A percentile compares a stretch with the other conserved stretches of the same genome.
These are phyloP conservation scores for Penicillium sp. DNA, from an alignment of 2,329 filamentous ascomycete species.

Conservation along the genomic window DNA sequence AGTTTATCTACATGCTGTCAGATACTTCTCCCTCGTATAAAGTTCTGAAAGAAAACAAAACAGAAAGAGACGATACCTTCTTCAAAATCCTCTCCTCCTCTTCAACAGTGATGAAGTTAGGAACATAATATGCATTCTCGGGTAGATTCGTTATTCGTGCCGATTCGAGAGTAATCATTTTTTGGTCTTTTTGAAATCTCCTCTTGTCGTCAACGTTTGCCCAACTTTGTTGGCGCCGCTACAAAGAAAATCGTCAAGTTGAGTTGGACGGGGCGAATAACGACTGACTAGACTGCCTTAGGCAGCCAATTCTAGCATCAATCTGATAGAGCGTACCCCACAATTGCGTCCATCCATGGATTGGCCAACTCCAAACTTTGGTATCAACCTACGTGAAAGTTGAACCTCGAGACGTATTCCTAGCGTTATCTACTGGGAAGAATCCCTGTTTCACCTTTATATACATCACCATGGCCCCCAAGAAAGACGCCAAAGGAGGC, in stretches of 20 bases:
- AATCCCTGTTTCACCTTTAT: neutral
- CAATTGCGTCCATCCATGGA: too few relatives aligned
- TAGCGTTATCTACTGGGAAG: neutral
- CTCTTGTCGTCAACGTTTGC: neutral
- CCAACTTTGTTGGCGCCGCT: neutral
- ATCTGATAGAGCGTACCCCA: neutral
- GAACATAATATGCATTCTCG: slow-evolving; percentile 70
- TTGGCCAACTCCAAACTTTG: too few relatives aligned
- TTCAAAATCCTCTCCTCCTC: slow-evolving; percentile 69
- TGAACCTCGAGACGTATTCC: neutral
- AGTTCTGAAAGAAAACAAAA: neutral
- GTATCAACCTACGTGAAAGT: neutral
- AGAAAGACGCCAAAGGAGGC: slow-evolving; percentile 39
- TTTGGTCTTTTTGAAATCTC: neutral
- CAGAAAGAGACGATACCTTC: slow-evolving; percentile 52
- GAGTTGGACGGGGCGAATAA: neutral
- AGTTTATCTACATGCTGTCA: slow-evolving; percentile 43
- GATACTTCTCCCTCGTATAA: neutral
- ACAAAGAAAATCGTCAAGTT: neutral
- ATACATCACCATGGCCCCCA: slow-evolving; percentile 36
- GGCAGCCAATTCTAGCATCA: neutral
- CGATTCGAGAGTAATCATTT: slow-evolving; percentile 22
- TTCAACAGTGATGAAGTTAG: slow-evolving; percentile 72
- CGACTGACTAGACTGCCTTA: neutral
- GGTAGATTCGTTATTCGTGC: slow-evolving; percentile 31